Percentiles rank a stretch among this genome's conserved stretches.
phyloP scores from a whole-genome alignment of 331 rosid species.

The Rhamnella rubrinervis region DNA sequence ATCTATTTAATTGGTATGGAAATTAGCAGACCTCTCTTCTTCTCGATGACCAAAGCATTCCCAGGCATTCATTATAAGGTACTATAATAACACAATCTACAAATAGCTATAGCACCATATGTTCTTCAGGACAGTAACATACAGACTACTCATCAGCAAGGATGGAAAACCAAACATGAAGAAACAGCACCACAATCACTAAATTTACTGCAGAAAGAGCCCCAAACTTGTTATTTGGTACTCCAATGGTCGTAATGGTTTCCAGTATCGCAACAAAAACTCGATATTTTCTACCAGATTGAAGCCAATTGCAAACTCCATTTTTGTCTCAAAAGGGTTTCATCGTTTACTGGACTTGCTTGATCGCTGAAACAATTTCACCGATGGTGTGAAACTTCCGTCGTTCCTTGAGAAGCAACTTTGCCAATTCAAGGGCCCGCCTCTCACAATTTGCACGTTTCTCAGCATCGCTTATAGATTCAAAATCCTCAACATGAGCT shows the following conservation, averaged over 20 bases:
- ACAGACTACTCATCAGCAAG: too few relatives aligned
- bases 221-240: neutral
- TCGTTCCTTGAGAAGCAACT: constrained; percentile 73
- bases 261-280: neutral
- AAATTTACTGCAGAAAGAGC: neutral
- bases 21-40: too few relatives aligned
- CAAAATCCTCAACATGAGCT: constrained; percentile 89
- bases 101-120: too few relatives aligned
- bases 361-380: constrained; percentile 56
- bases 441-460: constrained; percentile 63
- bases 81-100: too few relatives aligned
- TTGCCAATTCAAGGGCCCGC: constrained; percentile 61
- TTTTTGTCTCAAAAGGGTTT: neutral
- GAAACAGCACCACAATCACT: too few relatives aligned
- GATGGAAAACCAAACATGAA: too few relatives aligned
- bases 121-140: too few relatives aligned
- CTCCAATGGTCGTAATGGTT: neutral
- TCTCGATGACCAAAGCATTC: too few relatives aligned
- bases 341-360: constrained; percentile 25
- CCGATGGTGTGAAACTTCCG: constrained; percentile 45
- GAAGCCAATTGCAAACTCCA: neutral
- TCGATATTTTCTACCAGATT: neutral
- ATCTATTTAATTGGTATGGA: too few relatives aligned
- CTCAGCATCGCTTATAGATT: constrained; percentile 59
- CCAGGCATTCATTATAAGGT: too few relatives aligned